A percentile compares a stretch with the other conserved stretches of the same genome.
phyloP scores from a whole-genome alignment of 306 rosid species.

The Inga laurina region DNA sequence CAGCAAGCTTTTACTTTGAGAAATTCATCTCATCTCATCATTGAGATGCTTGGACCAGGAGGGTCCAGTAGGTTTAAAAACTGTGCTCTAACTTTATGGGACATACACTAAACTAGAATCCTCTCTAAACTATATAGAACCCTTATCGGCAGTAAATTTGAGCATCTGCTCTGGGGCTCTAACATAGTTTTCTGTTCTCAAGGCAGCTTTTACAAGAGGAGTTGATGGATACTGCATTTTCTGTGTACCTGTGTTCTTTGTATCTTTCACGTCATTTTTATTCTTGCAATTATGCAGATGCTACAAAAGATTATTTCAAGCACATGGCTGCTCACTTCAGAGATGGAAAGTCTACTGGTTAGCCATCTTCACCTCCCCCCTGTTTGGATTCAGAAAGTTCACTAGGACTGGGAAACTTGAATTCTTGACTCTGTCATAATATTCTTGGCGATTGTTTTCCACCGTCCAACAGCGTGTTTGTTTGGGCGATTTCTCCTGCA shows the following conservation, averaged over 20 bases:
- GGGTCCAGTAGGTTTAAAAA: neutral
- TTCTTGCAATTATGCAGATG: constrained; percentile 58
- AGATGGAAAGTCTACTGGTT: constrained; percentile 57
- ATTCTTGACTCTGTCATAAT: neutral
- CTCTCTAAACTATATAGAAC: constrained; percentile 5
- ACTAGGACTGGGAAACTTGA: neutral
- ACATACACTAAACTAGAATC: constrained; percentile 7
- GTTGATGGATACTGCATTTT: neutral
- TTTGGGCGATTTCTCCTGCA: too few relatives aligned
- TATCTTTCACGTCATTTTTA: constrained; percentile 16
- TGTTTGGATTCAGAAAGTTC: constrained; percentile 15
- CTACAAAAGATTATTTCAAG: constrained; percentile 73
- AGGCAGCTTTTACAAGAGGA: constrained; percentile 12
- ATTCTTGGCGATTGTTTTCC: neutral
- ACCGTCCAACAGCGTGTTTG: too few relatives aligned
- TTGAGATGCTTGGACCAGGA: neutral
- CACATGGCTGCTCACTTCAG: constrained; percentile 49
- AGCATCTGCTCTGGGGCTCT: constrained; percentile 25
- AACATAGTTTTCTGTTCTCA: constrained; percentile 3
- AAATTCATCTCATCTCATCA: neutral
- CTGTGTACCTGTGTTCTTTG: neutral
- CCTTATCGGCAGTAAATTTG: neutral
- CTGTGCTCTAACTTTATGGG: too few relatives aligned
- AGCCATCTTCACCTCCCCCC: constrained; percentile 25
- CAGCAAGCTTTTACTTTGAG: constrained; percentile 1